phyloP scores from a whole-genome alignment of 2,329 filamentous ascomycete species.

The Coleophoma crateriformis region DNA sequence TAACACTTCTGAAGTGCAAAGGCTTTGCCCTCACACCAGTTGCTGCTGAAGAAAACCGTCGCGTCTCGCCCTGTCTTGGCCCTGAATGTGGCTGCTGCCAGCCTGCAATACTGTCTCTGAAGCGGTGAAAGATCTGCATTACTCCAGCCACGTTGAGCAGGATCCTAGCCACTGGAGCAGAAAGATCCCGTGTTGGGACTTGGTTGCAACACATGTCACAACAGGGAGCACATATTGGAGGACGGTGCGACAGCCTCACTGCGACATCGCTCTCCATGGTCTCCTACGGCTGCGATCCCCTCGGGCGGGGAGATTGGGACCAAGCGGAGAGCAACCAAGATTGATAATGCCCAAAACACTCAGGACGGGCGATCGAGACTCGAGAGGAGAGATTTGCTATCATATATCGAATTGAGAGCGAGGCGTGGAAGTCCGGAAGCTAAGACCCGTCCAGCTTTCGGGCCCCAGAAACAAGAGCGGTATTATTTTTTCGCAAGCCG shows the following conservation, averaged over 20 bases:
- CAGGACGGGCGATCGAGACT: no score
- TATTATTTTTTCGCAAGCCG: no score
- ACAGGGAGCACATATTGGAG: background rate
- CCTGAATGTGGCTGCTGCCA: background rate
- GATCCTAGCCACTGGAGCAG: background rate
- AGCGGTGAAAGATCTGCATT: background rate
- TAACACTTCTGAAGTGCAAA: background rate
- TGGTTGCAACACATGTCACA: background rate
- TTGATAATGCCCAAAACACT: no score
- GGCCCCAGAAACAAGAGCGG: no score
- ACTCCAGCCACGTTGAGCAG: background rate
- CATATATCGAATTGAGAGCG: no score
- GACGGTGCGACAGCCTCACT: background rate
- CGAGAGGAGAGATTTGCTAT: no score
- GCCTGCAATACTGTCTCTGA: background rate
- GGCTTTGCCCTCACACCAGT: background rate
- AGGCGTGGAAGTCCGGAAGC: no score
- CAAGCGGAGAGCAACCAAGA: no score
- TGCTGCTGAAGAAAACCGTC: background rate
- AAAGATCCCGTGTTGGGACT: background rate
- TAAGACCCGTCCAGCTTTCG: no score
- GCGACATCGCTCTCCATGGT: background rate
- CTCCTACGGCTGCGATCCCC: background rate
- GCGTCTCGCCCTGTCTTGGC: background rate
- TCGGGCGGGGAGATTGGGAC: background rate